These are phyloP conservation scores for Xylaria sp. DNA, from an alignment of 2,329 filamentous ascomycete species.

Conservation along the genomic window DNA sequence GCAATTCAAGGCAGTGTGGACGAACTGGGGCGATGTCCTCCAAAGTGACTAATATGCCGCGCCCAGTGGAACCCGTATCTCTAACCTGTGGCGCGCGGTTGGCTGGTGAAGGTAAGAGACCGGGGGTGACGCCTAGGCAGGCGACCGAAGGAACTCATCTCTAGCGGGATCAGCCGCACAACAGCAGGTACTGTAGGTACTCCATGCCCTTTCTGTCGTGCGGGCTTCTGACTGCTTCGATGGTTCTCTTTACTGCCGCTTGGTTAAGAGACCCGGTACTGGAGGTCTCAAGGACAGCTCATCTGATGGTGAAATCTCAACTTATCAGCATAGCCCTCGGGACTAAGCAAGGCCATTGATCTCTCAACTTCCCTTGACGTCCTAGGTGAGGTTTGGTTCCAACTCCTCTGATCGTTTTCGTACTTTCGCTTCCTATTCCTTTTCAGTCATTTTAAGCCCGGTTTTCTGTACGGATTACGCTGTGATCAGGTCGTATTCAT, in stretches of 20 bases:
- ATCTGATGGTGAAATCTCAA: constrained; percentile 27
- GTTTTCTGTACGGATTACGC: not conserved
- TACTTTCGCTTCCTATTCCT: constrained; percentile 6
- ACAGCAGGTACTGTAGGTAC: constrained; percentile 9
- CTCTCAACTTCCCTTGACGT: constrained; percentile 18
- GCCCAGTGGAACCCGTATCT: constrained; percentile 20
- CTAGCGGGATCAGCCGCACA: constrained; percentile 33
- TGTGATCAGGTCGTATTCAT: not conserved
- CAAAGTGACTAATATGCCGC: constrained; percentile 19
- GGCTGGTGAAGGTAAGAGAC: constrained; percentile 8
- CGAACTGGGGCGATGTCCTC: constrained; percentile 14
- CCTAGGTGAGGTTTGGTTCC: constrained; percentile 1
- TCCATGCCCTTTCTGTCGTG: constrained; percentile 15
- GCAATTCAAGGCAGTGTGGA: constrained; percentile 2
- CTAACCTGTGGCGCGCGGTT: constrained; percentile 15
- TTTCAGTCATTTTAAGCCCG: constrained; percentile 14
- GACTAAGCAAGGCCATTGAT: constrained; percentile 21
- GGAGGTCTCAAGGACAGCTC: constrained; percentile 30
- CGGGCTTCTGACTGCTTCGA: constrained; percentile 29
- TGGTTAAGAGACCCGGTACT: constrained; percentile 15
- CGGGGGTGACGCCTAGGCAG: constrained; percentile 23
- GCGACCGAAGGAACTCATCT: constrained; percentile 17
- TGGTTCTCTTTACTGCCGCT: constrained; percentile 26
- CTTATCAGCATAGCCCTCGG: constrained; percentile 11
- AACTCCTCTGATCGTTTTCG: too few species aligned